Percentiles rank a stretch among this genome's conserved stretches.
Conservation (phyloP, 2,329 filamentous ascomycete genomes). For the Colletotrichum magnum region DNA sequence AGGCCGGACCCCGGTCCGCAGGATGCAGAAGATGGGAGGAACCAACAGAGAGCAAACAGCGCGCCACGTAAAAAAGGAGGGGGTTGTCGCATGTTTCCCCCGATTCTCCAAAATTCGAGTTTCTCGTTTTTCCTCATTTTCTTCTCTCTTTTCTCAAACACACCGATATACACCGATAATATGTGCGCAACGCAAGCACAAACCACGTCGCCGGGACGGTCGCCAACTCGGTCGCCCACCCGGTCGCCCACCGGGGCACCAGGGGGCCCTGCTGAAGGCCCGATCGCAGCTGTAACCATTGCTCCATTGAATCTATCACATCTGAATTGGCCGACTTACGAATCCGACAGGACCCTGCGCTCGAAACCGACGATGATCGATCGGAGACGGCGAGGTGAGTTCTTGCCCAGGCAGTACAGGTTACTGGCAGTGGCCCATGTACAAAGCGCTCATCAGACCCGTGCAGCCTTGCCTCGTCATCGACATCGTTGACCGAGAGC, state of each 20-base stretch:
- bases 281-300: background rate
- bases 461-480: background rate
- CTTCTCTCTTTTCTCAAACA: too few relatives aligned
- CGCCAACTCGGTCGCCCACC: background rate
- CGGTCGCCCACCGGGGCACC: background rate
- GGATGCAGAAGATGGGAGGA: background rate
- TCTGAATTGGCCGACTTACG: background rate
- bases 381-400: background rate
- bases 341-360: background rate
- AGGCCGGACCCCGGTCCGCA: background rate
- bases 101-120: too few relatives aligned
- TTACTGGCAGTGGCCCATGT: background rate
- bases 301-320: background rate
- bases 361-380: background rate
- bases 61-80: too few relatives aligned
- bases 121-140: too few relatives aligned
- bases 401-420: background rate
- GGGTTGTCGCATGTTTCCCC: too few relatives aligned
- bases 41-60: background rate
- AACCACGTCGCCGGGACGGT: background rate
- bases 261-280: background rate
- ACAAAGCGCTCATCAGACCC: background rate
- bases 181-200: background rate
- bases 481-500: constrained; percentile 3
- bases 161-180: background rate